These are phyloP conservation scores for Phytophthora colocasiae DNA, from an alignment of 352 stramenopile species.

Conservation along the genomic window DNA sequence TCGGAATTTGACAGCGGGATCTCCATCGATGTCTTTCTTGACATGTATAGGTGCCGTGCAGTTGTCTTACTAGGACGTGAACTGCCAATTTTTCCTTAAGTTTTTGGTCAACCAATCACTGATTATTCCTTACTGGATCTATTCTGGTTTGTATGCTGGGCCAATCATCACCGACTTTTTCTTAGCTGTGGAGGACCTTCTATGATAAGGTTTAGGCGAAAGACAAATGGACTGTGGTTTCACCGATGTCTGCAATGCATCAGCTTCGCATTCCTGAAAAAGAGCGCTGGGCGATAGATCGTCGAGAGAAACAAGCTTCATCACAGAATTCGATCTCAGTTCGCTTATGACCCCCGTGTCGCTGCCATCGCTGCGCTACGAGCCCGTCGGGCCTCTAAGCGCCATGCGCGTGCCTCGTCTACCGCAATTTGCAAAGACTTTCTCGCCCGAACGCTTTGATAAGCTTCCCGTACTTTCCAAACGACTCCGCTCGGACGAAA, in stretches of 20 bases:
- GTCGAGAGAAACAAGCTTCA: background rate
- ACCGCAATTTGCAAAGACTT: conserved; percentile 15
- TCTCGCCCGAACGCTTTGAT: conserved; percentile 9
- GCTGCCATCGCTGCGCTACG: conserved; percentile 26
- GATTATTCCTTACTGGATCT: conserved; percentile 23
- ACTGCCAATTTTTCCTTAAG: no score
- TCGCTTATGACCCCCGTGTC: conserved; percentile 21
- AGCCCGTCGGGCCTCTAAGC: conserved; percentile 12
- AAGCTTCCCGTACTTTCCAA: conserved; percentile 17
- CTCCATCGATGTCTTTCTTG: background rate
- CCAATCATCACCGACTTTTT: conserved; percentile 16
- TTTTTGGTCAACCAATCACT: conserved; percentile 14
- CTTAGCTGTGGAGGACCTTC: background rate
- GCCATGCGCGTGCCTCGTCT: conserved; percentile 11
- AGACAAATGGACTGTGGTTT: background rate
- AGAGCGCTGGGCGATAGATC: conserved; percentile 1
- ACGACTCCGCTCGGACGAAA: conserved; percentile 4
- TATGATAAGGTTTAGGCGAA: conserved; percentile 2
- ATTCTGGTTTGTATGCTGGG: background rate
- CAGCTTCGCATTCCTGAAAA: conserved; percentile 18
- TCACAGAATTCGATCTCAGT: background rate
- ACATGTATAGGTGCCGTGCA: no score
- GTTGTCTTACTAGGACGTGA: no score
- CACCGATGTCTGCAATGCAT: background rate
- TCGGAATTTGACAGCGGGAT: background rate